These are phyloP conservation scores for Echria macrotheca DNA, from an alignment of 495 filamentous ascomycete species.

Conservation along the genomic window DNA sequence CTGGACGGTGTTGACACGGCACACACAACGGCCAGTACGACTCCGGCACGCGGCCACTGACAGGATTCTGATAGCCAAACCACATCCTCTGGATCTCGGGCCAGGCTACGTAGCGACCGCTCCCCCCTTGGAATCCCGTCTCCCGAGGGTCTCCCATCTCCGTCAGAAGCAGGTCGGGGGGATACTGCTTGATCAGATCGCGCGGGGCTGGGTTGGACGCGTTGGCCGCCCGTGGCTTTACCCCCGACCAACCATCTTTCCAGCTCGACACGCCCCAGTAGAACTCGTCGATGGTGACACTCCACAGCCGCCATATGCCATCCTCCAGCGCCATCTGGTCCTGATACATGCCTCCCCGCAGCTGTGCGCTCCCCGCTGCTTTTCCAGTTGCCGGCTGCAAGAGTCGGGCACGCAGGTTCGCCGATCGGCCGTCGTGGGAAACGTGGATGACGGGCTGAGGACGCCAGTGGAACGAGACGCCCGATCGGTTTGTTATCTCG, in stretches of 20 bases:
- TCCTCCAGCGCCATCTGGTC: conserved; percentile 18
- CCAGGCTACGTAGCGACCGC: neutral
- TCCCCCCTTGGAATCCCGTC: conserved; percentile 5
- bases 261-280: conserved; percentile 12
- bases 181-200: neutral
- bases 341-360: conserved; percentile 18
- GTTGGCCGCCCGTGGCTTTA: neutral
- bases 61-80: conserved; percentile 13
- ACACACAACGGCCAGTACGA: conserved; percentile 15
- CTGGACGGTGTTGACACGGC: conserved; percentile 7
- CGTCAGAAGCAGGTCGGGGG: conserved; percentile 7
- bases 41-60: conserved; percentile 5
- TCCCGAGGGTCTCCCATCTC: conserved; percentile 10
- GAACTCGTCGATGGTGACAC: conserved; percentile 20
- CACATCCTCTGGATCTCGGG: conserved; percentile 13
- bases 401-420: conserved; percentile 3
- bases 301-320: conserved; percentile 11
- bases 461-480: conserved; percentile 17
- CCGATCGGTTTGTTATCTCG: neutral
- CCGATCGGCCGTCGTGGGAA: conserved; percentile 12
- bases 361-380: neutral
- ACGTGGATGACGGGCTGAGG: conserved; percentile 15
- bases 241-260: conserved; percentile 13
- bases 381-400: conserved; percentile 9
- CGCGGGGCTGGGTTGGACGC: neutral